Evolutionary conservation across 2,329 filamentous ascomycete species (phyloP).

Genomic region (Talaromyces sp.): DNA sequence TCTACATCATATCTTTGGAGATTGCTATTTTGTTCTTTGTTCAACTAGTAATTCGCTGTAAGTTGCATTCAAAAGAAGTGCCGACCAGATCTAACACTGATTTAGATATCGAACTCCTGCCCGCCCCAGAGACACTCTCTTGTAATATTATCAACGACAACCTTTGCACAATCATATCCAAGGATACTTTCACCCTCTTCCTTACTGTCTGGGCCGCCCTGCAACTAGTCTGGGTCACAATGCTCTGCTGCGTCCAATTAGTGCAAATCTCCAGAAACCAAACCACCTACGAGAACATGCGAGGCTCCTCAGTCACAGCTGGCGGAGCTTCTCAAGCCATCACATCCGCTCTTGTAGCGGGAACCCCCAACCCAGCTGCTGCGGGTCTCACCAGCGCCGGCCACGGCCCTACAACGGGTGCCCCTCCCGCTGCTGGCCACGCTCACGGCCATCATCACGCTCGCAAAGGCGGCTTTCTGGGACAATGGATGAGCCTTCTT

Average conservation of each 20-base stretch:
- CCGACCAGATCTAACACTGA: neutral
- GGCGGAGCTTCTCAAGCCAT: constrained; percentile 55
- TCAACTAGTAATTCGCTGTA: constrained; percentile 68
- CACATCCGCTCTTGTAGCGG: constrained; percentile 66
- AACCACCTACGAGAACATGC: constrained; percentile 97
- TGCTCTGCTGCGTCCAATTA: constrained; percentile 91
- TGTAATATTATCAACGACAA: constrained; percentile 74
- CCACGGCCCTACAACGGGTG: constrained; percentile 59
- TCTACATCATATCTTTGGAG: constrained; percentile 78
- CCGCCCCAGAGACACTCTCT: constrained; percentile 44
- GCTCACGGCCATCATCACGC: constrained; percentile 43
- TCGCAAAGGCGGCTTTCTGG: constrained; percentile 59
- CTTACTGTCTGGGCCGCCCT: constrained; percentile 74
- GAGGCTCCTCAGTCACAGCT: constrained; percentile 59
- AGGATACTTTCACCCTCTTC: constrained; percentile 79
- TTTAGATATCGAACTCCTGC: constrained; percentile 51
- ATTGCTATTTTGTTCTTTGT: constrained; percentile 70
- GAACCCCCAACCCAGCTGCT: constrained; percentile 60
- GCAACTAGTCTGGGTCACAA: constrained; percentile 93
- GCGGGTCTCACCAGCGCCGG: constrained; percentile 66
- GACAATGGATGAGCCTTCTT: constrained; percentile 77
- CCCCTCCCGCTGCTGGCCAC: constrained; percentile 36
- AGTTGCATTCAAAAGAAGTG: constrained; percentile 30
- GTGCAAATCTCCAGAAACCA: constrained; percentile 87
- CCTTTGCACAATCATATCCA: constrained; percentile 72